Percentiles rank a stretch among this genome's conserved stretches.
Evolutionary conservation across 2,329 filamentous ascomycete species (phyloP).

Genomic region (Talaromyces sp.): DNA sequence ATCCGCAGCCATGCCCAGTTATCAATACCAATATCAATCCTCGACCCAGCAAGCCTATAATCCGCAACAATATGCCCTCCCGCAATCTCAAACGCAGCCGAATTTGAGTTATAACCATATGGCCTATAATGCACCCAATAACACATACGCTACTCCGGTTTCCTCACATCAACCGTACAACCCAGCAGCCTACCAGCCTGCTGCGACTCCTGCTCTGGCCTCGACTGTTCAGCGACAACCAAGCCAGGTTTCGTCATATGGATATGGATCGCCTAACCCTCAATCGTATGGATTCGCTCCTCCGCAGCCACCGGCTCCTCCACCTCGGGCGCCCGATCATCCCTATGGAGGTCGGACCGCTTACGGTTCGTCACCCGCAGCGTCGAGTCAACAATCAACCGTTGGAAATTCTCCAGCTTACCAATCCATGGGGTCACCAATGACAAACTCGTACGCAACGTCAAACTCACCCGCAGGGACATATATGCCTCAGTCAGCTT

Average conservation of each 20-base stretch:
- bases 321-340: slow-evolving; percentile 43
- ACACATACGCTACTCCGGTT: slow-evolving; percentile 28
- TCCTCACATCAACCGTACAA: slow-evolving; percentile 51
- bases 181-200: slow-evolving; percentile 52
- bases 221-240: slow-evolving; percentile 38
- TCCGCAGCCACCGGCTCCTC: slow-evolving; percentile 40
- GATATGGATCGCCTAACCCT: slow-evolving; percentile 34
- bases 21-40: slow-evolving; percentile 51
- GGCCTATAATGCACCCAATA: slow-evolving; percentile 50
- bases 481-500: slow-evolving; percentile 20
- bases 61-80: slow-evolving; percentile 61
- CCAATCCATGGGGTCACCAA: slow-evolving; percentile 26
- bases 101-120: slow-evolving; percentile 71
- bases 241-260: slow-evolving; percentile 29
- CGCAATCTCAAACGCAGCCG: slow-evolving; percentile 49
- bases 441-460: slow-evolving; percentile 25
- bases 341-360: slow-evolving; percentile 41
- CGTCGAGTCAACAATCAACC: slow-evolving; percentile 26
- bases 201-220: slow-evolving; percentile 31
- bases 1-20: slow-evolving; percentile 46
- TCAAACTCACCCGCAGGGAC: slow-evolving; percentile 24
- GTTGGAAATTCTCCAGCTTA: slow-evolving; percentile 33
- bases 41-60: slow-evolving; percentile 60
- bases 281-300: slow-evolving; percentile 36
- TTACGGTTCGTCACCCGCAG: slow-evolving; percentile 31